Percentiles rank a stretch among this genome's conserved stretches.
phyloP scores from a whole-genome alignment of 371 early-diverging fungal genomes.

The Mortierella polycephala region DNA sequence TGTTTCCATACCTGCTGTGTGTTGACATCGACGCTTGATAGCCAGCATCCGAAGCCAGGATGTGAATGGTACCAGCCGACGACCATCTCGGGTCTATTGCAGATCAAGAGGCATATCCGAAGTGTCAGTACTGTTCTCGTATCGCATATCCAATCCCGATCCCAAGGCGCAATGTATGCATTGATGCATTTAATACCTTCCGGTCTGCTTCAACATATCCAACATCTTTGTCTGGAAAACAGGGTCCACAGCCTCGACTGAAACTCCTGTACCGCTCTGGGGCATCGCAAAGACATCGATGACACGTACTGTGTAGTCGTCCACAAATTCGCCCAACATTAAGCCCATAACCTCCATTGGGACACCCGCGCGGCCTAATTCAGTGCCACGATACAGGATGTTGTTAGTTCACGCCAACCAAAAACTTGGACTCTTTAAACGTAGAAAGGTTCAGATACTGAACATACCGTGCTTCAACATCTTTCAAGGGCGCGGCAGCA shows the following conservation, averaged over 20 bases:
- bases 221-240: conserved; percentile 99
- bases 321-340: conserved; percentile 99
- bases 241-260: conserved; percentile 99
- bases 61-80: conserved; percentile 99
- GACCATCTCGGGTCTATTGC: conserved; percentile 96
- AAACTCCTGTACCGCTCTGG: conserved; percentile 99
- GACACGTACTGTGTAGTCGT: conserved; percentile 99
- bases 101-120: neutral
- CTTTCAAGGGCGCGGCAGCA: conserved; percentile 54
- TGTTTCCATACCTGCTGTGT: conserved; percentile 90
- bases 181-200: conserved; percentile 69
- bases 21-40: conserved; percentile 99
- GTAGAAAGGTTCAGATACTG: neutral
- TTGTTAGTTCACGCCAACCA: neutral
- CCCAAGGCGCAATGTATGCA: neutral
- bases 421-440: neutral
- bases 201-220: conserved; percentile 99
- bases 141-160: too few species aligned
- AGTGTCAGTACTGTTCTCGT: too few species aligned
- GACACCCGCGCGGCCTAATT: conserved; percentile 97
- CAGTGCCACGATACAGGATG: conserved; percentile 3
- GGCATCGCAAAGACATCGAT: conserved; percentile 99
- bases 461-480: conserved; percentile 90
- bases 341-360: conserved; percentile 99
- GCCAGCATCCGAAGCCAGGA: conserved; percentile 99